Evolutionary conservation across 1,284 basidiomycete species (phyloP).

Genomic region (Meripilus lineatus): DNA sequence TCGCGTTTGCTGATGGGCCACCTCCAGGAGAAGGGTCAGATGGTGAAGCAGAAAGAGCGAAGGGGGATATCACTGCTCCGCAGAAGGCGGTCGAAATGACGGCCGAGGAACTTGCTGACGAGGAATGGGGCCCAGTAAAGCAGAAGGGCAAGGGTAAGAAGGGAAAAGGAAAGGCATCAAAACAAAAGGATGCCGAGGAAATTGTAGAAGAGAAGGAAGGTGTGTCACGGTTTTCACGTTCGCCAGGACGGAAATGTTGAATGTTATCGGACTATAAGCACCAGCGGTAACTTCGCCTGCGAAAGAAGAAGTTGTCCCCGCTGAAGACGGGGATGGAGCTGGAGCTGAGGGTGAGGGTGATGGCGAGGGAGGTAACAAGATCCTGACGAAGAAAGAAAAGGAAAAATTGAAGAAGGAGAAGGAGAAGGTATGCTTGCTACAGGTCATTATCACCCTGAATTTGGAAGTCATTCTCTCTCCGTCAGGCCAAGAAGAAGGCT

Average conservation of each 20-base stretch:
- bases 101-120: constrained; percentile 62
- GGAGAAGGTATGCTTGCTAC: constrained; percentile 66
- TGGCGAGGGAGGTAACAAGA: constrained; percentile 42
- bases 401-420: constrained; percentile 92
- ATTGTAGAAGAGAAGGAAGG: constrained; percentile 26
- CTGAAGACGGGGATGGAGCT: constrained; percentile 24
- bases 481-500: constrained; percentile 91
- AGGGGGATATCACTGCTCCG: constrained; percentile 30
- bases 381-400: constrained; percentile 90
- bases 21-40: constrained; percentile 31
- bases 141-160: constrained; percentile 50
- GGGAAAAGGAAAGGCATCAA: constrained; percentile 54
- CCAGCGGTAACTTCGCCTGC: constrained; percentile 22
- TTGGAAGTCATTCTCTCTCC: constrained; percentile 4
- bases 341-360: constrained; percentile 39
- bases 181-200: constrained; percentile 35
- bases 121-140: constrained; percentile 60
- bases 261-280: constrained; percentile 8
- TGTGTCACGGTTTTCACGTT: too few species aligned
- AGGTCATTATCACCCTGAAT: constrained; percentile 1
- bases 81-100: constrained; percentile 46
- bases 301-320: constrained; percentile 18
- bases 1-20: constrained; percentile 31
- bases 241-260: too few species aligned
- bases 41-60: constrained; percentile 29